Evolutionary conservation across 2,329 filamentous ascomycete species (phyloP).

Genomic region (Xylaria polymorpha): DNA sequence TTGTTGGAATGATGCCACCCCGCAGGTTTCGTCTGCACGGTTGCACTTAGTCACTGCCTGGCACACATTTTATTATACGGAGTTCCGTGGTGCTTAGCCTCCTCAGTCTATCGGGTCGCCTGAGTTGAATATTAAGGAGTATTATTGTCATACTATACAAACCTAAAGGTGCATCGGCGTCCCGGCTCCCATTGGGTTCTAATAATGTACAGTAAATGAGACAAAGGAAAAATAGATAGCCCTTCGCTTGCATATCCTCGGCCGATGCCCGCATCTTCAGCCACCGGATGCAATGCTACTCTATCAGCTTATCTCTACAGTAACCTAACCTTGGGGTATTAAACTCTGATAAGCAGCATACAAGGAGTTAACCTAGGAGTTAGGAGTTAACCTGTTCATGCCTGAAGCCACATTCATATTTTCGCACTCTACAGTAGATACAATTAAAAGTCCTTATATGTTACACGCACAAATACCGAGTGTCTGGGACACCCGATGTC

Average conservation of each 20-base stretch:
- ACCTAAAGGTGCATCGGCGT: background rate
- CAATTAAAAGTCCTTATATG: background rate
- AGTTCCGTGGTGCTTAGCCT: background rate
- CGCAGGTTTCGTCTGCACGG: constrained; percentile 9
- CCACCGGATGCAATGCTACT: constrained; percentile 1
- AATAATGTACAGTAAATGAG: background rate
- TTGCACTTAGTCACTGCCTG: background rate
- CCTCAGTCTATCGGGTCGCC: background rate
- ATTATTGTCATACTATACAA: background rate
- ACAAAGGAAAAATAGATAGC: background rate
- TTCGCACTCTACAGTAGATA: background rate
- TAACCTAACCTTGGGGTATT: too few species aligned
- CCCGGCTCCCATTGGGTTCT: background rate
- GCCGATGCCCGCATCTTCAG: background rate
- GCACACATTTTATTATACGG: background rate
- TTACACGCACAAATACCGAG: too few species aligned
- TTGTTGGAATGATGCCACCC: constrained; percentile 9
- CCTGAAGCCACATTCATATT: background rate
- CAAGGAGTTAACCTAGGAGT: background rate
- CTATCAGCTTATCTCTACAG: constrained; percentile 14
- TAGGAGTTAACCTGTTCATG: background rate
- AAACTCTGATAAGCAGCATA: constrained; percentile 3
- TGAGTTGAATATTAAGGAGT: background rate
- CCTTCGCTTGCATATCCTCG: constrained; percentile 7
- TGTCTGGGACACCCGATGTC: too few species aligned